Percentiles rank a stretch among this genome's conserved stretches.
These are phyloP conservation scores for Rhynchosporium secalis DNA, from an alignment of 2,329 filamentous ascomycete genomes.

Conservation along the genomic window DNA sequence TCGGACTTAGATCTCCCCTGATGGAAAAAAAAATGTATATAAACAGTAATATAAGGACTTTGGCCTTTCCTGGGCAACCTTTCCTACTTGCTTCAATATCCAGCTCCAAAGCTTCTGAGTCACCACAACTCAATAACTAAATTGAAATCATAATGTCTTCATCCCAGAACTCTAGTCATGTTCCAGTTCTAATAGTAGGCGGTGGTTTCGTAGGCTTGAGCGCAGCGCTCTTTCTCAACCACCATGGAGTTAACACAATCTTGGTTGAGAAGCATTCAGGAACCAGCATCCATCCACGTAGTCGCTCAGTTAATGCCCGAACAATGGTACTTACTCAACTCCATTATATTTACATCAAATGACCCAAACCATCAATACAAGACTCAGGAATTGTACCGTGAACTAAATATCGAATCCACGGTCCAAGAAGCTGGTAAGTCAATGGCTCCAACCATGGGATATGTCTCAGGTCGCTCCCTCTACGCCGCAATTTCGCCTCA, in stretches of 20 bases:
- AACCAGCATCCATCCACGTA: conserved; percentile 43
- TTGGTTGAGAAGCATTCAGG: conserved; percentile 43
- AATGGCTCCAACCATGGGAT: conserved; percentile 30
- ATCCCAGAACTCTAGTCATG: not conserved
- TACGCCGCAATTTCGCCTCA: conserved; percentile 25
- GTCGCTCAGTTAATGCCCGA: conserved; percentile 42
- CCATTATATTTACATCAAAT: not conserved
- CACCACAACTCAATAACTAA: not conserved
- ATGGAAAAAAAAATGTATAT: not conserved
- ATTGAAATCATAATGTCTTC: not conserved
- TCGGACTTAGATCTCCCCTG: not conserved
- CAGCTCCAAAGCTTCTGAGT: too few relatives aligned
- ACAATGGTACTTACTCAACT: conserved; percentile 36
- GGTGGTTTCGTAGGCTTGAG: conserved; percentile 45
- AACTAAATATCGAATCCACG: conserved; percentile 36
- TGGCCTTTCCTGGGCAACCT: not conserved
- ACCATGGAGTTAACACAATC: conserved; percentile 38
- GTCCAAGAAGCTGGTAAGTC: conserved; percentile 29
- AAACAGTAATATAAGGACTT: not conserved
- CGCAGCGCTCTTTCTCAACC: conserved; percentile 42
- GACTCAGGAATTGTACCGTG: conserved; percentile 39
- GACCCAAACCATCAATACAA: not conserved
- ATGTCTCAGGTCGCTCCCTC: conserved; percentile 24
- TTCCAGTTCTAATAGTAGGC: conserved; percentile 41
- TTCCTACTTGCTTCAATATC: not conserved